phyloP scores from a whole-genome alignment of 768 basidiomycete genomes.

The Russula abietina region DNA sequence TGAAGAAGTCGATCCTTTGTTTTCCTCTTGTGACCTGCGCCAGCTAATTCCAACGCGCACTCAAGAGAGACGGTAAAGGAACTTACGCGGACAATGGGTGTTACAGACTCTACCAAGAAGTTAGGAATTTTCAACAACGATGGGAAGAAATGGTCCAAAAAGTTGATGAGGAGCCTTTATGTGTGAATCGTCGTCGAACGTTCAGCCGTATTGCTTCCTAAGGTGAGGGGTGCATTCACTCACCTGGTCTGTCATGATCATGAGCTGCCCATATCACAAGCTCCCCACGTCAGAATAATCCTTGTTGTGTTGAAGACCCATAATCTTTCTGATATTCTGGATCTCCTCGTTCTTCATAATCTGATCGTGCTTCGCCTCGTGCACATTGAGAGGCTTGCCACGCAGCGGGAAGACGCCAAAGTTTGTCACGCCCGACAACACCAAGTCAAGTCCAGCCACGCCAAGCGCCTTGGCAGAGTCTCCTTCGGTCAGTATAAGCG shows the following conservation, averaged over 20 bases:
- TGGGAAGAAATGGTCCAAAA: conserved; percentile 94
- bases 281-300: conserved; percentile 63
- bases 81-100: conserved; percentile 89
- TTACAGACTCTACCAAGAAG: conserved; percentile 97
- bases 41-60: background rate
- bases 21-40: conserved; percentile 70
- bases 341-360: conserved; percentile 99
- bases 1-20: conserved; percentile 84
- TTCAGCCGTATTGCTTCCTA: background rate
- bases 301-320: conserved; percentile 93
- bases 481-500: conserved; percentile 96
- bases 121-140: conserved; percentile 85
- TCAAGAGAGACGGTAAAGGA: conserved; percentile 5
- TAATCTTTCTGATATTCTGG: conserved; percentile 94
- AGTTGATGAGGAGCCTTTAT: conserved; percentile 99
- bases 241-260: conserved; percentile 99
- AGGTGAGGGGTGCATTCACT: conserved; percentile 15
- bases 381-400: conserved; percentile 94
- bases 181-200: conserved; percentile 86
- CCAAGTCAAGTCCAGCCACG: conserved; percentile 87
- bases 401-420: conserved; percentile 98
- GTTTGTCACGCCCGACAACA: conserved; percentile 92
- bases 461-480: conserved; percentile 98
- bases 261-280: conserved; percentile 87
- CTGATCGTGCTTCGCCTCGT: conserved; percentile 92